Percentiles rank a stretch among this genome's conserved stretches.
These are phyloP conservation scores for Ceratobasidium sp. DNA, from an alignment of 1,284 basidiomycete genomes.

Conservation along the genomic window DNA sequence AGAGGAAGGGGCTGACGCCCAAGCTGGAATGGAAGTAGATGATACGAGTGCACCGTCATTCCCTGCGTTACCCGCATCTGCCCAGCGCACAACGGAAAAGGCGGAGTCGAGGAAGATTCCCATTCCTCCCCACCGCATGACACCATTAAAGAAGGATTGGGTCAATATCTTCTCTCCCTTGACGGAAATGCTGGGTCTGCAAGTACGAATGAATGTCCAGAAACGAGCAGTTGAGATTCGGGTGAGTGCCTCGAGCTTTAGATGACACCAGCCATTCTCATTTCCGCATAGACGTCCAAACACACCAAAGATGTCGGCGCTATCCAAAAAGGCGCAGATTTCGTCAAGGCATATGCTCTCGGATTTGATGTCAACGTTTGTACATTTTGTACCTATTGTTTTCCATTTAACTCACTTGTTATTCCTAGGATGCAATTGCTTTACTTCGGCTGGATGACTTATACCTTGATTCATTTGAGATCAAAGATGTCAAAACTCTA, in stretches of 20 bases:
- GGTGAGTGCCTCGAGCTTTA: constrained; percentile 65
- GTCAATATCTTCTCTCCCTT: constrained; percentile 96
- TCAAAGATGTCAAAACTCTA: constrained; percentile 98
- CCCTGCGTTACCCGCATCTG: constrained; percentile 71
- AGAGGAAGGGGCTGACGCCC: background rate
- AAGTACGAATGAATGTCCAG: constrained; percentile 68
- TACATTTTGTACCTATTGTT: constrained; percentile 33
- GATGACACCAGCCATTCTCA: constrained; percentile 22
- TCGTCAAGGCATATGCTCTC: constrained; percentile 94
- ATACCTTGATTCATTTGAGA: constrained; percentile 98
- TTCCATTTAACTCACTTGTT: background rate
- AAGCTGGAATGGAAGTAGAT: constrained; percentile 37
- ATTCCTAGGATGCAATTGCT: constrained; percentile 89
- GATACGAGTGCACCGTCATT: constrained; percentile 69
- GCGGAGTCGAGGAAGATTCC: constrained; percentile 86
- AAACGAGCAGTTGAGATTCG: constrained; percentile 84
- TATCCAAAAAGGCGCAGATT: constrained; percentile 98
- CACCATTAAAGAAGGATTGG: constrained; percentile 98
- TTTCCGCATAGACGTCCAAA: constrained; percentile 81
- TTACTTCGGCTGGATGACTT: constrained; percentile 95
- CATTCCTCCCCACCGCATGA: constrained; percentile 97
- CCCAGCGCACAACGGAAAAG: constrained; percentile 70
- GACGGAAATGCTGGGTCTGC: constrained; percentile 93
- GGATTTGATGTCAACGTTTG: constrained; percentile 94
- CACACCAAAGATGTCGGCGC: constrained; percentile 93